Percentiles rank a stretch among this genome's conserved stretches.
Evolutionary conservation across 345 rosid genomes (phyloP).

Genomic region (Dipteronia sinensis): DNA sequence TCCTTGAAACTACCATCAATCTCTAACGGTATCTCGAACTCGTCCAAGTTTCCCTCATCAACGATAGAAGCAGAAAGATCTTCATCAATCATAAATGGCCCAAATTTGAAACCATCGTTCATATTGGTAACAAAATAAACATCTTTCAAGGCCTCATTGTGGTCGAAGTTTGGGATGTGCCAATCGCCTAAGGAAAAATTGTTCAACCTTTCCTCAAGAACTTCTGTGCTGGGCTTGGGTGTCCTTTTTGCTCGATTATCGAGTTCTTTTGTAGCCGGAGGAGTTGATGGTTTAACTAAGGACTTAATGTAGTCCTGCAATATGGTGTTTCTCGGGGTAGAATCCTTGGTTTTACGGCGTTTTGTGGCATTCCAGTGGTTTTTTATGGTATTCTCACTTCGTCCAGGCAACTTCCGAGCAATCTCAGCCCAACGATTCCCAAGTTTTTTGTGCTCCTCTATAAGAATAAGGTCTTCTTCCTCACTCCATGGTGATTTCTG

Average conservation of each 20-base stretch:
- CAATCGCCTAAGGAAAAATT: neutral
- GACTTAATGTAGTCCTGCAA: slow-evolving; percentile 46
- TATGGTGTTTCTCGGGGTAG: slow-evolving; percentile 7
- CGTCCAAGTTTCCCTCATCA: neutral
- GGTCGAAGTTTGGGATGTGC: neutral
- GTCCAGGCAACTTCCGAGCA: slow-evolving; percentile 54
- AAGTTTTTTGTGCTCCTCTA: slow-evolving; percentile 48
- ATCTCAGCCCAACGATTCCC: slow-evolving; percentile 83
- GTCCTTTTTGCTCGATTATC: neutral
- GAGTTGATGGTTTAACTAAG: slow-evolving; percentile 9
- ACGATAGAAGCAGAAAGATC: no score
- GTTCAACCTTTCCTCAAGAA: neutral
- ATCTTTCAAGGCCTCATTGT: neutral
- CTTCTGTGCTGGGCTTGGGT: neutral
- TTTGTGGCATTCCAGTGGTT: slow-evolving; percentile 64
- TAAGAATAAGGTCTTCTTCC: slow-evolving; percentile 51
- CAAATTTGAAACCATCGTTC: neutral
- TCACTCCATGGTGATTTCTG: slow-evolving; percentile 81
- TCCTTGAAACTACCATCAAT: neutral
- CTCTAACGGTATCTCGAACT: neutral
- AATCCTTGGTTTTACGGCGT: slow-evolving; percentile 41
- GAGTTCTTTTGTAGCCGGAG: neutral
- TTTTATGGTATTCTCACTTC: slow-evolving; percentile 65
- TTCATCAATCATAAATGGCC: neutral
- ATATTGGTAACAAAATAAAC: neutral